Percentiles rank a stretch among this genome's conserved stretches.
Conservation (phyloP, 805 yeast genomes). For the Pichia phayaonensis region DNA sequence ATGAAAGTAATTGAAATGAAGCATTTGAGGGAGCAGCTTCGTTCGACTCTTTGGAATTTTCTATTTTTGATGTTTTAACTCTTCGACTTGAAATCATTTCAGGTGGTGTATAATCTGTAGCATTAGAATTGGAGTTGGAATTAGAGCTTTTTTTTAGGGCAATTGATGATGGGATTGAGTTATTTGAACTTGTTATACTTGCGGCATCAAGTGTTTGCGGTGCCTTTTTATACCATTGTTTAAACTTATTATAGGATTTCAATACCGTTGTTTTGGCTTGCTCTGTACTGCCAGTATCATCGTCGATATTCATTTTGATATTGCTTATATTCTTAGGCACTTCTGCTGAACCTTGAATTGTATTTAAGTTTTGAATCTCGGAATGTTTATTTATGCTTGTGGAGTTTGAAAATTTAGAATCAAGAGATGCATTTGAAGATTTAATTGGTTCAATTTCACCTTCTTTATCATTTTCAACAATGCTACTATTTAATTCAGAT, state of each 20-base stretch:
- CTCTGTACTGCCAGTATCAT: not conserved
- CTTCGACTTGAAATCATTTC: slow-evolving; percentile 64
- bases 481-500: not conserved
- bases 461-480: not conserved
- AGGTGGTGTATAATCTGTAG: slow-evolving; percentile 34
- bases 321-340: not conserved
- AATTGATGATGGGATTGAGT: not conserved
- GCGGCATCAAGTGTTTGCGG: slow-evolving; percentile 11
- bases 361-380: not conserved
- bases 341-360: not conserved
- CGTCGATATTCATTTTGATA: not conserved
- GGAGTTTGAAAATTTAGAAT: slow-evolving; percentile 7
- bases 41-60: not conserved
- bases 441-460: not conserved
- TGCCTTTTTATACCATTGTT: slow-evolving; percentile 60
- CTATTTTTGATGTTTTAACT: slow-evolving; percentile 2
- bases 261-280: slow-evolving; percentile 22
- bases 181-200: not conserved
- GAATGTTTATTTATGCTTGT: slow-evolving; percentile 1
- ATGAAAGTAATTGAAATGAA: slow-evolving; percentile 1
- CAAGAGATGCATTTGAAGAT: slow-evolving; percentile 4
- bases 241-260: slow-evolving; percentile 48
- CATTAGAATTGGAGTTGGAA: slow-evolving; percentile 5
- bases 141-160: not conserved
- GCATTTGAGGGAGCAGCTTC: not conserved